Conservation (phyloP, 2,329 filamentous ascomycete species). For the Cercospora citrullina region DNA sequence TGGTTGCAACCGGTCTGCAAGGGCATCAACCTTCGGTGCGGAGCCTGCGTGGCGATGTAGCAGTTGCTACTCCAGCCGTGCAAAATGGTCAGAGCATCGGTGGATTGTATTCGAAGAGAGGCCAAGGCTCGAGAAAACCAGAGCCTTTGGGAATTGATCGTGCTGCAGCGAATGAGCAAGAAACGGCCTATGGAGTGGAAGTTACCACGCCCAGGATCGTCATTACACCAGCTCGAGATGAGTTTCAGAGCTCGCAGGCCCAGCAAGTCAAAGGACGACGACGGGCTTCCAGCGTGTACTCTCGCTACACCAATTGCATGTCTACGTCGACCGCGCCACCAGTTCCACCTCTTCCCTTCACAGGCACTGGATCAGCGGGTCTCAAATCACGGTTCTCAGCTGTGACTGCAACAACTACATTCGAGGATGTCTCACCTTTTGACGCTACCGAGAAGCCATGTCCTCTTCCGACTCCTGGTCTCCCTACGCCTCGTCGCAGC, state of each 20-base stretch:
- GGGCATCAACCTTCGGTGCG: slow-evolving; percentile 10
- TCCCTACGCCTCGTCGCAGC: slow-evolving; percentile 59
- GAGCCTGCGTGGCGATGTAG: slow-evolving; percentile 5
- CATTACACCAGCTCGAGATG: slow-evolving; percentile 54
- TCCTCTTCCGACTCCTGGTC: slow-evolving; percentile 21
- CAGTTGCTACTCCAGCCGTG: not conserved
- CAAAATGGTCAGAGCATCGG: not conserved
- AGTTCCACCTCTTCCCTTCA: slow-evolving; percentile 58
- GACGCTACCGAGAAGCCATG: not conserved
- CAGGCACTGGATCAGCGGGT: not conserved
- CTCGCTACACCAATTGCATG: slow-evolving; percentile 50
- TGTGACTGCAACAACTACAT: slow-evolving; percentile 42
- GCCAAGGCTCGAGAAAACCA: slow-evolving; percentile 7
- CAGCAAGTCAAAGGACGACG: slow-evolving; percentile 38
- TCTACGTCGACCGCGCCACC: slow-evolving; percentile 53
- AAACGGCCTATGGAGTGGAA: slow-evolving; percentile 14
- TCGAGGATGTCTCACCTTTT: slow-evolving; percentile 38
- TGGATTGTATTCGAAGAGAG: not conserved
- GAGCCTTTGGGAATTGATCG: slow-evolving; percentile 34
- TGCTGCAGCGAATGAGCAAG: slow-evolving; percentile 30
- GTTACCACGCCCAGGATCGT: slow-evolving; percentile 52
- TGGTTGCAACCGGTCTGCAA: slow-evolving; percentile 6
- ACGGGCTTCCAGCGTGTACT: slow-evolving; percentile 62
- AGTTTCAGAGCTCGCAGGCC: slow-evolving; percentile 57
- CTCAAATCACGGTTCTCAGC: slow-evolving; percentile 19